Conservation (phyloP, 1,284 basidiomycete species). For the Heterobasidion annosum region DNA sequence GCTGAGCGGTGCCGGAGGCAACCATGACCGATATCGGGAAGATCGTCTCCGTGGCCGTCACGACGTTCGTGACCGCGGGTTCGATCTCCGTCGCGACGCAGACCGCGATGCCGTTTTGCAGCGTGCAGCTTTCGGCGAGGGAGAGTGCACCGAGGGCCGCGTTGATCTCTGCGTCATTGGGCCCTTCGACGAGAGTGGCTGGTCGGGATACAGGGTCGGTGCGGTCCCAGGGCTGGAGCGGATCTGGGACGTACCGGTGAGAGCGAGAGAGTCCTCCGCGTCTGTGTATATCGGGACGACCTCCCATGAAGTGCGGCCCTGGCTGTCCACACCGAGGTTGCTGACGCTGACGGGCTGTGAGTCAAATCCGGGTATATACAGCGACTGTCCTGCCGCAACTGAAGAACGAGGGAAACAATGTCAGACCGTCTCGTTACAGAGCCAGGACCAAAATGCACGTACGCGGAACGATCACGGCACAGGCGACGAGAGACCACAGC, state of each 20-base stretch:
- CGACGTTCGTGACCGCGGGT: constrained; percentile 5
- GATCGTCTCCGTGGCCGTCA: constrained; percentile 13
- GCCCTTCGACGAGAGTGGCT: constrained; percentile 21
- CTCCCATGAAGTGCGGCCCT: constrained; percentile 33
- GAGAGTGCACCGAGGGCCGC: constrained; percentile 7
- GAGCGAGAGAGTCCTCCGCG: constrained; percentile 22
- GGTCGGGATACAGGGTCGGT: not conserved
- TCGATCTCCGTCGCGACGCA: constrained; percentile 15
- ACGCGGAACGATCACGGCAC: not conserved
- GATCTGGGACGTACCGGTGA: constrained; percentile 22
- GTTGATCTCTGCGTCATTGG: constrained; percentile 16
- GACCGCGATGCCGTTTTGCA: constrained; percentile 15
- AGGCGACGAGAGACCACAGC: not conserved
- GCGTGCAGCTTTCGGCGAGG: constrained; percentile 16
- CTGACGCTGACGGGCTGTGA: constrained; percentile 31
- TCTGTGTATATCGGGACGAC: constrained; percentile 25
- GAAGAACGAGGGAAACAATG: not conserved
- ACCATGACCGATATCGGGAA: constrained; percentile 10
- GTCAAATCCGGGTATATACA: constrained; percentile 37
- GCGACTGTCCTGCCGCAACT: constrained; percentile 19
- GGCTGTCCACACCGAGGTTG: constrained; percentile 26
- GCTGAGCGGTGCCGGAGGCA: not conserved
- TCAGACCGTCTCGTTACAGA: no score
- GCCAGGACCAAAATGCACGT: not conserved
- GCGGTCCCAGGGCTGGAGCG: not conserved